A percentile compares a stretch with the other conserved stretches of the same genome.
phyloP scores from a whole-genome alignment of 768 basidiomycete genomes.

The Scleroderma bovista region DNA sequence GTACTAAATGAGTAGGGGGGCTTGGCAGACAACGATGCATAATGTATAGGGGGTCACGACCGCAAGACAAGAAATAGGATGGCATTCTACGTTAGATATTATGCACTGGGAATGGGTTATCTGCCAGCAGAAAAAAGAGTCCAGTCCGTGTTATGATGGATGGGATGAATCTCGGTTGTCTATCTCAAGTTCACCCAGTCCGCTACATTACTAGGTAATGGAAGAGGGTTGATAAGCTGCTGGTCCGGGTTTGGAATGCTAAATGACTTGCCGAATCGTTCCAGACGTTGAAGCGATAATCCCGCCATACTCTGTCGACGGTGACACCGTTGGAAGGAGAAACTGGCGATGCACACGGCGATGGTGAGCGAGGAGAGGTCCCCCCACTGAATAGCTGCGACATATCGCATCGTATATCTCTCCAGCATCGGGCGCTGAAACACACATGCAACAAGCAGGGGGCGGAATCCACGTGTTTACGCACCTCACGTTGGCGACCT shows the following conservation, averaged over 20 bases:
- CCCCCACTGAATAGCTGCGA: constrained; percentile 53
- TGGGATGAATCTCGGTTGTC: neutral
- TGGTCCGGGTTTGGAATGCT: neutral
- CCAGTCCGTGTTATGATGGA: constrained; percentile 13
- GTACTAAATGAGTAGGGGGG: neutral
- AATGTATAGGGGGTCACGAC: neutral
- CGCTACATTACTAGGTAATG: constrained; percentile 15
- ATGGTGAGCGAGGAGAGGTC: constrained; percentile 22
- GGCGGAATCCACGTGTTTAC: constrained; percentile 16
- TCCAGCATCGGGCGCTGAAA: constrained; percentile 58
- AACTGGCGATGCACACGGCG: constrained; percentile 29
- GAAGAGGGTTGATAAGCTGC: constrained; percentile 2
- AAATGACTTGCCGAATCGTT: constrained; percentile 37
- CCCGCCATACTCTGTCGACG: constrained; percentile 63
- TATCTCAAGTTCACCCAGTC: no score
- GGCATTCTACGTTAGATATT: constrained; percentile 28
- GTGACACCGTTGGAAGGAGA: constrained; percentile 47
- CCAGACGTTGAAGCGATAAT: constrained; percentile 62
- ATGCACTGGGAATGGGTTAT: constrained; percentile 21
- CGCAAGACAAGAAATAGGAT: constrained; percentile 12
- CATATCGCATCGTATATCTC: constrained; percentile 54
- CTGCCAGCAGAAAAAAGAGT: constrained; percentile 21
- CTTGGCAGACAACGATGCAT: neutral
- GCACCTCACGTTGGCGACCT: constrained; percentile 67
- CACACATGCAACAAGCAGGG: neutral